Evolutionary conservation across 768 basidiomycete species (phyloP), one percentile per base, ranked within the genome.

Genomic region (Obba rivulosa): DNA sequence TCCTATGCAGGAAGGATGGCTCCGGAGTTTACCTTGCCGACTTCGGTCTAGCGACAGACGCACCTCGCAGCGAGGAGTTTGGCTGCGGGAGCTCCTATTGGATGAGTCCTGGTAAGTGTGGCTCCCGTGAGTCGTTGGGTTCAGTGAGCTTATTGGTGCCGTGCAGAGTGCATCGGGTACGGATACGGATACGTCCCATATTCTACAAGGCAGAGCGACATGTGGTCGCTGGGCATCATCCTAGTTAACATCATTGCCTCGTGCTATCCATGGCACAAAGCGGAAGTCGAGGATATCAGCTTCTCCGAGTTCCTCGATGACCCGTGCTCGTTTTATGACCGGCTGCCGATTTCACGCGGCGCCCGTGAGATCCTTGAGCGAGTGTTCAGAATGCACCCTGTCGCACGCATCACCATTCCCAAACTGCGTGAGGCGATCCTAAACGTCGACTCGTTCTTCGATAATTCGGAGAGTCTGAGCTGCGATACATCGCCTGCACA

Each of bases 361-460:
- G 65, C 71, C 45, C 69, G 76, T 60, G 61, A 64, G 7, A 68
- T 80, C 49, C 69, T 81, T 48, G 67, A 70, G 45, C 66, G 65
- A 28, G 68, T 89, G 51, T 91, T 93, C 67, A 64, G 70, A 16
- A 63, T 83, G 43, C 78, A 87, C 59, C 83, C 87, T 3, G 48
- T 67, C 2, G 58, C 63, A 20, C 83, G 90, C 23, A 80, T 85
- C 45, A 69, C 78, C 16, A 68, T 94, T 34, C 63, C 70, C 4
- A 76, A 81, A 3, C 71, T 93, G 7, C 76, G 83, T 21, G 53
- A 62, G 41, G 76, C 75, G 46, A 72, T 94, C 57, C 54, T 76
- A 17, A 62, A 64, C 8, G 66, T 86, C 28, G 73, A 78, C 24
- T 74, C 77, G 5, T 84, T 90, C 70, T 85, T 78, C 59, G 28